phyloP scores from a whole-genome alignment of 2,329 filamentous ascomycete species.

The Triangularia setosa region DNA sequence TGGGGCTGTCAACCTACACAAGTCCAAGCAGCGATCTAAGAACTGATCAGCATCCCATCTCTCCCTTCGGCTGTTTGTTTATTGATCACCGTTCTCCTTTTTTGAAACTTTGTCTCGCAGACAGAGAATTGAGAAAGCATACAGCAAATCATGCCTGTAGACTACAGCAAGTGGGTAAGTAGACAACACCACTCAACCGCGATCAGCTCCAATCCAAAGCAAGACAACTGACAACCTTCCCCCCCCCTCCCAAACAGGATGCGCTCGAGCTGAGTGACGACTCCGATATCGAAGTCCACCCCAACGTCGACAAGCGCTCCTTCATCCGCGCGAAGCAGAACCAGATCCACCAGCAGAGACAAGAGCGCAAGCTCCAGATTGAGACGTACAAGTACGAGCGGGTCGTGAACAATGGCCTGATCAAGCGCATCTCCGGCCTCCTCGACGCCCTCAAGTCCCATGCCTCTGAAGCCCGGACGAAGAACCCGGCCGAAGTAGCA shows the following conservation, averaged over 20 bases:
- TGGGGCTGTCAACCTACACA: constrained; percentile 7
- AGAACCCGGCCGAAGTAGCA: constrained; percentile 73
- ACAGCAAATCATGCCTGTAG: constrained; percentile 40
- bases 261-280: constrained; percentile 96
- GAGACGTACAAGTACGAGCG: constrained; percentile 89
- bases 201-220: too few relatives aligned
- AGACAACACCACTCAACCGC: neutral
- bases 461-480: constrained; percentile 60
- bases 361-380: constrained; percentile 83
- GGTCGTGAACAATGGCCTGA: constrained; percentile 85
- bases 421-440: constrained; percentile 76
- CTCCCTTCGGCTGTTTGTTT: neutral
- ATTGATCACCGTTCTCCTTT: neutral
- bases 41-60: neutral
- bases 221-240: neutral
- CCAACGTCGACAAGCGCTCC: constrained; percentile 96
- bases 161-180: constrained; percentile 63
- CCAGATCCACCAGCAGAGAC: constrained; percentile 90
- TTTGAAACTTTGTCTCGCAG: neutral
- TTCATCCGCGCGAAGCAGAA: constrained; percentile 98
- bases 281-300: constrained; percentile 96
- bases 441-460: constrained; percentile 71
- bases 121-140: neutral
- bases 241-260: constrained; percentile 51
- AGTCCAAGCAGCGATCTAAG: neutral